These are phyloP conservation scores for Cyclotella cryptica DNA, from an alignment of 108 stramenopile genomes.

Conservation along the genomic window DNA sequence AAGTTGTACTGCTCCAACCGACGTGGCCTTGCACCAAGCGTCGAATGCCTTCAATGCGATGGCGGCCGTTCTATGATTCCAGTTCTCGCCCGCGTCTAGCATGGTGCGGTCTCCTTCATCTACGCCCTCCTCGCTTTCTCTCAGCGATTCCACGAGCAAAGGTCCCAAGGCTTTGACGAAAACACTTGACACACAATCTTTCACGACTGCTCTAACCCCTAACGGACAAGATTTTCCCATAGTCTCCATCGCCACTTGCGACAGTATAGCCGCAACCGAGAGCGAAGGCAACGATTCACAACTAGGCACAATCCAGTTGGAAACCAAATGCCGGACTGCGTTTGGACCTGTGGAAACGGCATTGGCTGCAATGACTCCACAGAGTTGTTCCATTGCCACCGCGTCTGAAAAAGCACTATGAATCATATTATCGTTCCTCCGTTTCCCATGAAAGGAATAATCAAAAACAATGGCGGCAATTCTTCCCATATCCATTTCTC, in stretches of 20 bases:
- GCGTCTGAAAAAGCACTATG: conserved; percentile 64
- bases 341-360: conserved; percentile 75
- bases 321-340: conserved; percentile 63
- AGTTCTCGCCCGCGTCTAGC: conserved; percentile 43
- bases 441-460: conserved; percentile 50
- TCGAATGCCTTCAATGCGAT: conserved; percentile 46
- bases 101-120: conserved; percentile 17
- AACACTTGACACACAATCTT: conserved; percentile 56
- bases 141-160: conserved; percentile 56
- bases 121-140: conserved; percentile 34
- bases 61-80: conserved; percentile 33
- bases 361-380: conserved; percentile 75
- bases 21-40: conserved; percentile 42
- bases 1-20: conserved; percentile 42
- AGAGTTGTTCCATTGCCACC: conserved; percentile 74
- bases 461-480: conserved; percentile 81
- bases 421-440: neutral
- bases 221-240: conserved; percentile 54
- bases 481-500: conserved; percentile 81
- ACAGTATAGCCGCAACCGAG: conserved; percentile 57
- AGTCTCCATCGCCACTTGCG: conserved; percentile 65
- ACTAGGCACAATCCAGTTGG: conserved; percentile 83
- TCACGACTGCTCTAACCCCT: conserved; percentile 64
- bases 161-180: conserved; percentile 60
- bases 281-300: conserved; percentile 55